Base-by-base conservation (phyloP, 257 asterid genomes). In the Haberlea rhodopensis region DNA sequence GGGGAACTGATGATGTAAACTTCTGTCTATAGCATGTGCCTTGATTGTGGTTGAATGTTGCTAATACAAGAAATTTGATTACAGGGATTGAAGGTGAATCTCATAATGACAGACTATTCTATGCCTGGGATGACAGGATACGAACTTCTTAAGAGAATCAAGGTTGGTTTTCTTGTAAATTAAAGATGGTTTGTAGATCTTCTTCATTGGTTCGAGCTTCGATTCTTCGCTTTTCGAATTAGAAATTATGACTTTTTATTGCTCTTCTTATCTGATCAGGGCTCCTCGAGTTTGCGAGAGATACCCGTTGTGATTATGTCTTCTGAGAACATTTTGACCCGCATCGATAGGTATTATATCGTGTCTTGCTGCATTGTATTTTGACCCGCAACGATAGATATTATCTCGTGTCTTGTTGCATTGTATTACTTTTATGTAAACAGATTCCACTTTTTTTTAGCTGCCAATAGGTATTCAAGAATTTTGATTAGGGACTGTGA, bases 41-140 rank as follows among this genome's bases (percentile, higher is more conserved):
- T 40, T 13, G 48, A 2, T 40, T 40, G n/a, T 40, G 5, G n/a
- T 1, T 11, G 18, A 40, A 40, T 40, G 48, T 11, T 40, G 3
- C 46, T 2, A 37, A 37, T 37, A 37, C 53, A 26, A 18, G 37
- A n/a, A 7, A 21, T 55, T 31, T 53, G 51, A 43, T 67, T 68
- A 6, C 80, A 91, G 96, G 91, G 65, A 19, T 58, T 88, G 89
- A 88, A 91, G 88, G 89, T 91, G 45, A 88, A 88, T 83, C 78
- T 88, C 69, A 83, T 88, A 57, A 69, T 90, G 72, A 87, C 97
- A 5, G 97, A 90, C 70, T 90, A 90, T 60, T 90, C 97, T n/a
- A 91, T 91, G 98, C 98, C 98, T 79, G 98, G 89, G 60, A 91
- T 91, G 98, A 88, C 96, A 27, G 98, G 98, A 32, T 91, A 81